A percentile compares a stretch with the other conserved stretches of the same genome.
phyloP scores from a whole-genome alignment of 1,139 yeast genomes.

The Yamadazyma spencermartinsiae region DNA sequence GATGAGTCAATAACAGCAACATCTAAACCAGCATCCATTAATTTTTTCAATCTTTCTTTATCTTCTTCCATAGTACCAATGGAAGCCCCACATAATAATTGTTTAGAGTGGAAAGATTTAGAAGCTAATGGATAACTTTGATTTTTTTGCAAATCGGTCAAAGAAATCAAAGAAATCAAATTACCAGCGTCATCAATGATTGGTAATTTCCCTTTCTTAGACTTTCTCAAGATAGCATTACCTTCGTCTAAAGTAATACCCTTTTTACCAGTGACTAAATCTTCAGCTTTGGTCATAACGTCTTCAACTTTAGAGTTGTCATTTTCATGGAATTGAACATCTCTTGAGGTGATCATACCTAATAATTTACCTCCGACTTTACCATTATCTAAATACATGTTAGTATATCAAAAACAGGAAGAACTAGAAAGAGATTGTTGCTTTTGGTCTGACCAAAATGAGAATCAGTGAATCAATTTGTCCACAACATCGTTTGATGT shows the following conservation, averaged over 20 bases:
- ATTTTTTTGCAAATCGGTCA: slow-evolving; percentile 97
- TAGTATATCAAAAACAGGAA: neutral
- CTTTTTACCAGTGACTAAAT: slow-evolving; percentile 77
- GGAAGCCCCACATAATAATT: slow-evolving; percentile 97
- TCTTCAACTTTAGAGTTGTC: slow-evolving; percentile 61
- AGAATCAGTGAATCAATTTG: slow-evolving; percentile 28
- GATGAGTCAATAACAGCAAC: slow-evolving; percentile 95
- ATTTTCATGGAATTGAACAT: slow-evolving; percentile 90
- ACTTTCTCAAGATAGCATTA: slow-evolving; percentile 83
- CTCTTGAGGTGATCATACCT: slow-evolving; percentile 97
- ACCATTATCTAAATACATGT: slow-evolving; percentile 63
- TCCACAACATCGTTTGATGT: slow-evolving; percentile 99
- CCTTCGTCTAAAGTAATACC: slow-evolving; percentile 86
- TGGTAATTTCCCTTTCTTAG: slow-evolving; percentile 97
- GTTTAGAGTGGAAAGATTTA: slow-evolving; percentile 89
- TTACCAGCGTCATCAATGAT: slow-evolving; percentile 77
- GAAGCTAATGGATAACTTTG: slow-evolving; percentile 93
- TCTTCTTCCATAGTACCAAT: slow-evolving; percentile 93
- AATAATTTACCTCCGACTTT: slow-evolving; percentile 83
- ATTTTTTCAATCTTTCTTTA: slow-evolving; percentile 75
- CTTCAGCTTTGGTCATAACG: slow-evolving; percentile 84
- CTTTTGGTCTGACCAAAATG: too few species aligned
- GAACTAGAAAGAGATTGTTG: too few species aligned
- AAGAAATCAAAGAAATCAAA: slow-evolving; percentile 84
- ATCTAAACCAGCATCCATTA: slow-evolving; percentile 96